Evolutionary conservation across 2,329 filamentous ascomycete genomes (phyloP).

Genomic region (Exophiala bonariae): DNA sequence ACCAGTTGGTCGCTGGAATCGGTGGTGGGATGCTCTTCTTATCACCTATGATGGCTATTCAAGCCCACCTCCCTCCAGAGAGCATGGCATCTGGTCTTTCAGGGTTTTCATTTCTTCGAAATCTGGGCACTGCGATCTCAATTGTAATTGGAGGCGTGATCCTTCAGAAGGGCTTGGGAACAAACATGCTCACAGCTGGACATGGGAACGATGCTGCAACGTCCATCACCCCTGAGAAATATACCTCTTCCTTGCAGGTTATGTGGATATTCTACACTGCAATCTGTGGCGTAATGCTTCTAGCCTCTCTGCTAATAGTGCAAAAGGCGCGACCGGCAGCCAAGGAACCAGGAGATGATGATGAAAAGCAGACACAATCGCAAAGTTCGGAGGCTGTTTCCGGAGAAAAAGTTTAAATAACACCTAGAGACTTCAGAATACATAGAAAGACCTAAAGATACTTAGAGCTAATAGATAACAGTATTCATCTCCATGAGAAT

Average conservation of each 20-base stretch:
- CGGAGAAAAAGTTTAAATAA: too few relatives aligned
- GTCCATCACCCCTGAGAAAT: not conserved
- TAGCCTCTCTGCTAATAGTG: not conserved
- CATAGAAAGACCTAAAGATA: too few relatives aligned
- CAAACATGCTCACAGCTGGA: not conserved
- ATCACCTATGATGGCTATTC: conserved; percentile 56
- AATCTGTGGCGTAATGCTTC: not conserved
- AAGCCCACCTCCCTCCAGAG: conserved; percentile 47
- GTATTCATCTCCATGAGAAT: too few relatives aligned
- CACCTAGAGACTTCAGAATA: too few relatives aligned
- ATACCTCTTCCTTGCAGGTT: not conserved
- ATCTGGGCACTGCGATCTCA: conserved; percentile 57
- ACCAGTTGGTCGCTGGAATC: conserved; percentile 57
- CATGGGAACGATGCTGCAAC: not conserved
- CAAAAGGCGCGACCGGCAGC: too few relatives aligned
- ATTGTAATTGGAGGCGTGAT: conserved; percentile 59
- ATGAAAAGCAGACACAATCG: too few relatives aligned
- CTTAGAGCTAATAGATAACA: too few relatives aligned
- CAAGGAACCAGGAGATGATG: too few relatives aligned
- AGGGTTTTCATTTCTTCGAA: conserved; percentile 60
- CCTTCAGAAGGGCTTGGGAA: conserved; percentile 24
- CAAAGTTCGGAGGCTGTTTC: too few relatives aligned
- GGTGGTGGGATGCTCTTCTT: conserved; percentile 56
- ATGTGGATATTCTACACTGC: not conserved
- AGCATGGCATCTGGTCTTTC: conserved; percentile 60